These are phyloP conservation scores for Cladosporium sp. DNA, from an alignment of 2,329 filamentous ascomycete genomes.

Conservation along the genomic window DNA sequence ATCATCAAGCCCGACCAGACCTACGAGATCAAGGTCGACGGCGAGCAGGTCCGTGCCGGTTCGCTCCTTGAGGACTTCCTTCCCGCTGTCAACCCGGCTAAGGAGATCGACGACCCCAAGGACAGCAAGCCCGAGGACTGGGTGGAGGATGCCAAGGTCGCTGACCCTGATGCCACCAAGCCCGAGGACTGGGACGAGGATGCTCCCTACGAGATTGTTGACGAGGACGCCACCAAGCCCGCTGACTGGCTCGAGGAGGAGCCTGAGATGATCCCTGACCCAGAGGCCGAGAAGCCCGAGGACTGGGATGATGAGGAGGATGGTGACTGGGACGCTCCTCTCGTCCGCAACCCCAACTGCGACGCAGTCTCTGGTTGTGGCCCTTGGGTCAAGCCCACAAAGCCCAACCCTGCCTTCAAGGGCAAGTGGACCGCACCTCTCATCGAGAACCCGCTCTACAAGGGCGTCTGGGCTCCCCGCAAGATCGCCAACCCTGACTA, in stretches of 20 bases:
- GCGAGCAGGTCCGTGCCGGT: conserved; percentile 82
- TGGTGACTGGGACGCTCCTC: conserved; percentile 92
- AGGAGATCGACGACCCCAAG: conserved; percentile 92
- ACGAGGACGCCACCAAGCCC: conserved; percentile 86
- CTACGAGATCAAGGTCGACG: conserved; percentile 88
- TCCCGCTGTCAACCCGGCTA: conserved; percentile 87
- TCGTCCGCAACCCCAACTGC: conserved; percentile 94
- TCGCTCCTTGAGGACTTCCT: conserved; percentile 91
- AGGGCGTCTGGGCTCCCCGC: conserved; percentile 88
- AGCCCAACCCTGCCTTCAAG: conserved; percentile 96
- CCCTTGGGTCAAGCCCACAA: conserved; percentile 87
- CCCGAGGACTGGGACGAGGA: conserved; percentile 99
- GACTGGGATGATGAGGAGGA: conserved; percentile 99
- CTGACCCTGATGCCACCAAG: conserved; percentile 92
- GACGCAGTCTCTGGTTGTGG: conserved; percentile 90
- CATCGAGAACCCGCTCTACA: conserved; percentile 98
- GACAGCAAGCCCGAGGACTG: conserved; percentile 94
- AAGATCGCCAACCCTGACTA: conserved; percentile 97
- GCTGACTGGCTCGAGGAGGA: conserved; percentile 96
- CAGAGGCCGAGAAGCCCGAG: conserved; percentile 94
- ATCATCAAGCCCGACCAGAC: conserved; percentile 97
- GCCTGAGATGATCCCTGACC: conserved; percentile 79
- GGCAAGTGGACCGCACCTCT: conserved; percentile 93
- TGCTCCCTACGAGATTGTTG: conserved; percentile 91
- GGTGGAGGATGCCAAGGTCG: conserved; percentile 90